Percentiles rank a stretch among this genome's conserved stretches.
Conservation (phyloP, 768 basidiomycete species). For the Pilatotrama ljubarskyi region DNA sequence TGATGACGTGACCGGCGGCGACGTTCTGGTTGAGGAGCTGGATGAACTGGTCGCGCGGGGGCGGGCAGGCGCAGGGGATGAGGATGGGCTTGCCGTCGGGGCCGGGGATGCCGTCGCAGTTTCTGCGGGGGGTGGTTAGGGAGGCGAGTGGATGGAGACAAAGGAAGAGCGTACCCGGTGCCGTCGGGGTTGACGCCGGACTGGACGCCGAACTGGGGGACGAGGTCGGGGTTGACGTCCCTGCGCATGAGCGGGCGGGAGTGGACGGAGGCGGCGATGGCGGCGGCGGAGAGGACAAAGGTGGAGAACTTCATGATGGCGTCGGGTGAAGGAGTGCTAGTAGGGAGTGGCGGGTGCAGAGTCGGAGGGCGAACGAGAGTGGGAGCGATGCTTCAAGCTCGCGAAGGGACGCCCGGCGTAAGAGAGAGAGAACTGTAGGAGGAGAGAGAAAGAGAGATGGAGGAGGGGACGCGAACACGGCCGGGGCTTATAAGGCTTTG, state of each 20-base stretch:
- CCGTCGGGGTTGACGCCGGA: conserved; percentile 35
- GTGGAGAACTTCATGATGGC: conserved; percentile 38
- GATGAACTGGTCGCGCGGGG: conserved; percentile 28
- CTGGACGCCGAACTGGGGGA: conserved; percentile 35
- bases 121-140: conserved; percentile 8
- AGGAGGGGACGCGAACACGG: background rate
- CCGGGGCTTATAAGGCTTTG: background rate
- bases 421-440: conserved; percentile 10
- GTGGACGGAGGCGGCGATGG: conserved; percentile 38
- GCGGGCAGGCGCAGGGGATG: conserved; percentile 42
- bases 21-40: conserved; percentile 42
- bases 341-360: conserved; percentile 10
- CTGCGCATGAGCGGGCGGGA: conserved; percentile 45
- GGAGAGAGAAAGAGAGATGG: background rate
- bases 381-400: conserved; percentile 22
- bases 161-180: conserved; percentile 24
- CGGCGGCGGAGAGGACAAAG: conserved; percentile 32
- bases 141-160: background rate
- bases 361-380: conserved; percentile 1
- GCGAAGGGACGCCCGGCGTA: conserved; percentile 24
- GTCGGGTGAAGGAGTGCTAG: background rate
- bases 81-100: conserved; percentile 26
- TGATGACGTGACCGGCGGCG: conserved; percentile 41
- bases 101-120: conserved; percentile 28
- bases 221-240: conserved; percentile 43